Evolutionary conservation across 345 rosid genomes (phyloP).

Genomic region (Pistacia atlantica): DNA sequence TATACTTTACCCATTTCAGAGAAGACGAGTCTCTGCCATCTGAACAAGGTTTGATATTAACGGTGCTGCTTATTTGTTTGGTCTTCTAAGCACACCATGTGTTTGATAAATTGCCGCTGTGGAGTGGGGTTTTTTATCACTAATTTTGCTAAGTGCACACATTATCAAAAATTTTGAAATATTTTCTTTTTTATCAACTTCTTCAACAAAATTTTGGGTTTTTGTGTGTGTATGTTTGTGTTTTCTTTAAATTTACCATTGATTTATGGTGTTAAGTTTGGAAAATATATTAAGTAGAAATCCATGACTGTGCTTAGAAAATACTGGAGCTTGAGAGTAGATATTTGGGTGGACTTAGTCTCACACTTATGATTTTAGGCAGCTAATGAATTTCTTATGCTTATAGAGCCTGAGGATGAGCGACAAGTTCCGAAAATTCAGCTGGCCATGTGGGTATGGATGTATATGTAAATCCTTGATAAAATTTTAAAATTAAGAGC

Average conservation of each 20-base stretch:
- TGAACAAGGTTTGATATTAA: slow-evolving; percentile 41
- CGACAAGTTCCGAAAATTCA: slow-evolving; percentile 57
- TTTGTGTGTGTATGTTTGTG: no score
- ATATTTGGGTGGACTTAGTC: no score
- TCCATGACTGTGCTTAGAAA: no score
- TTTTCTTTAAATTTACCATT: no score
- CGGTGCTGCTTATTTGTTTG: not conserved
- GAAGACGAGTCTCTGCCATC: slow-evolving; percentile 64
- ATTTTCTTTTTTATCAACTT: no score
- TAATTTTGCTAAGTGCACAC: no score
- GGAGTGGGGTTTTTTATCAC: not conserved
- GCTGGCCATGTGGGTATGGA: slow-evolving; percentile 95
- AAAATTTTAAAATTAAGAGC: not conserved
- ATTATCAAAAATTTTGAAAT: no score
- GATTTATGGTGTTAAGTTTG: no score
- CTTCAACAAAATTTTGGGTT: no score
- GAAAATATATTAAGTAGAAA: no score
- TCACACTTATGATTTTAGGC: not conserved
- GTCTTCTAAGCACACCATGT: not conserved
- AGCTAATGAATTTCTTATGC: not conserved
- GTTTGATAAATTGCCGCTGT: slow-evolving; percentile 29
- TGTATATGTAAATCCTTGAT: not conserved
- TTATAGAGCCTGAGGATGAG: slow-evolving; percentile 62
- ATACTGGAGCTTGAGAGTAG: no score
- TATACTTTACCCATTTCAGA: slow-evolving; percentile 32